Evolutionary conservation across 805 yeast genomes (phyloP), one percentile per base, ranked within the genome.

Genomic region (Sungouiella thailandica): DNA sequence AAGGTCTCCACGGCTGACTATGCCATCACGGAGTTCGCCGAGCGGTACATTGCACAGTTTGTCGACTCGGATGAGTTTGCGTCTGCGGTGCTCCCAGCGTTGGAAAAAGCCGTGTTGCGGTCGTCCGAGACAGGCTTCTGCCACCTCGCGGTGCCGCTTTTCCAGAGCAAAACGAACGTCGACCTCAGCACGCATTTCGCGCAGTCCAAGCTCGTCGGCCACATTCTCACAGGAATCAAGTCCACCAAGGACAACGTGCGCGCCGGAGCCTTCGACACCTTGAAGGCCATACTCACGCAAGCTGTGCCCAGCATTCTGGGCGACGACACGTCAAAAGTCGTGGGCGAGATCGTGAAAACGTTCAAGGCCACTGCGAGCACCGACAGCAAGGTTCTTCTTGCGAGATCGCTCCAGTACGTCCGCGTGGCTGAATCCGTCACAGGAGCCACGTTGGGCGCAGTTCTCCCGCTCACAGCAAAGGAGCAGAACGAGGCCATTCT

Each of bases 401-500:
- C 78, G 2, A 55, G 60, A 11, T 55, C 74, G 3, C 52, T 87
- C 46, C n/a, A 34, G 64, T 11, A 61, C 66, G 5, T 32, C 44
- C 7, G 22, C 7, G 9, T 7, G 8, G 6, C 23, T 10, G 20
- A 17, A 5, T 3, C 38, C 52, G 3, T 41, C 32, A 17, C 41
- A 55, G 3, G 35, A 2, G 41, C 50, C 9, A 57, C 81, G 4
- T 53, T 73, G 2, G 49, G 58, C 1, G 66, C 59, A 0, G 50
- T 86, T 23, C 42, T 69, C 1, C 67, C 81, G 2, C 58, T 78
- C n/a, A 63, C 82, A 3, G 34, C 73, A 0, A 88, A 84, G 46
- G 97, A 90, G 48, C 74, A 78, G 29, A 85, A 87, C 46, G 97
- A 90, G 50, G 12, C 43, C 1, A 75, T 84, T 0, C 62, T 88